phyloP scores from a whole-genome alignment of 2,329 filamentous ascomycete species.

The Penicillium sp. region DNA sequence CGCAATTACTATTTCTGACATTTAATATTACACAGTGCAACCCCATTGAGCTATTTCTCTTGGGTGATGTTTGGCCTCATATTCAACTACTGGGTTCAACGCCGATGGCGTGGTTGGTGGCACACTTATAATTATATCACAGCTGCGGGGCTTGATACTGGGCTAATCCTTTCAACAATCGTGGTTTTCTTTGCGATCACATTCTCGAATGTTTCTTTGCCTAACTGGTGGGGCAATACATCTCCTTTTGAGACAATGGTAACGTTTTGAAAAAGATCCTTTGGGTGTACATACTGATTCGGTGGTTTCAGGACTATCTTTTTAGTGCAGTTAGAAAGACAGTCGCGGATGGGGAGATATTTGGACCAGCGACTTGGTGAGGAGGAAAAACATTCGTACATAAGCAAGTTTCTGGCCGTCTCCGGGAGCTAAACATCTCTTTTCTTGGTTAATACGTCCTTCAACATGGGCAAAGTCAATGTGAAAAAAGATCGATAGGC shows the following conservation, averaged over 20 bases:
- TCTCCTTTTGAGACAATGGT: slow-evolving; percentile 32
- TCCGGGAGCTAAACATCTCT: too few relatives aligned
- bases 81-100: slow-evolving; percentile 44
- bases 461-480: too few relatives aligned
- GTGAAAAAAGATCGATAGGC: too few relatives aligned
- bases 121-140: slow-evolving; percentile 47
- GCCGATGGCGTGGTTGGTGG: slow-evolving; percentile 43
- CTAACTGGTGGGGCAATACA: slow-evolving; percentile 63
- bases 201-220: slow-evolving; percentile 57
- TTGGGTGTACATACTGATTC: neutral
- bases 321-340: slow-evolving; percentile 22
- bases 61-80: slow-evolving; percentile 62
- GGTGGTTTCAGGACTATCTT: slow-evolving; percentile 9
- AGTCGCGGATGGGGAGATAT: slow-evolving; percentile 17
- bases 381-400: neutral
- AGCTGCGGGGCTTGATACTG: slow-evolving; percentile 49
- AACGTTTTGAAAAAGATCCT: slow-evolving; percentile 1
- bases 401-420: too few relatives aligned
- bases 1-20: slow-evolving; percentile 1
- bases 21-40: slow-evolving; percentile 46
- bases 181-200: slow-evolving; percentile 70
- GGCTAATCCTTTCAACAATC: slow-evolving; percentile 66
- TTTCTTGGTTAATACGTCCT: too few relatives aligned
- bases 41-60: slow-evolving; percentile 67
- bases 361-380: slow-evolving; percentile 20